A percentile compares a stretch with the other conserved stretches of the same genome.
phyloP scores from a whole-genome alignment of 805 yeast genomes.

The Myxozyma neotropica region DNA sequence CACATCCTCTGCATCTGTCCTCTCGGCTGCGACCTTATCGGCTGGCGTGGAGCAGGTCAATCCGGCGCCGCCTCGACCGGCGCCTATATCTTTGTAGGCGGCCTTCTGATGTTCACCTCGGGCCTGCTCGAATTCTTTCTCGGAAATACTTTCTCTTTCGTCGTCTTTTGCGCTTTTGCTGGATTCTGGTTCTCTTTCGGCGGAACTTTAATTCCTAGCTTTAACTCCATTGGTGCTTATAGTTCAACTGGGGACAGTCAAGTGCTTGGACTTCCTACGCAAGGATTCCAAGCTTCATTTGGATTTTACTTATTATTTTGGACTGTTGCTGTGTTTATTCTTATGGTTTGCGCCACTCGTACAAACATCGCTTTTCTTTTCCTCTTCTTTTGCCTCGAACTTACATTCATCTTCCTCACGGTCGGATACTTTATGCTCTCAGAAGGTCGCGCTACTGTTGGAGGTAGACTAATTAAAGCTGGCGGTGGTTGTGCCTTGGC shows the following conservation, averaged over 20 bases:
- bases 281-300: slow-evolving; percentile 25
- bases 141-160: slow-evolving; percentile 36
- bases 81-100: slow-evolving; percentile 30
- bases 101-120: slow-evolving; percentile 25
- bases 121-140: slow-evolving; percentile 34
- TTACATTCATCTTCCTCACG: slow-evolving; percentile 24
- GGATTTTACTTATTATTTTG: slow-evolving; percentile 31
- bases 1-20: slow-evolving; percentile 29
- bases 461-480: slow-evolving; percentile 18
- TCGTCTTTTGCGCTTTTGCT: slow-evolving; percentile 30
- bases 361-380: slow-evolving; percentile 30
- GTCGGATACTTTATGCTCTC: slow-evolving; percentile 23
- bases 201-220: slow-evolving; percentile 29
- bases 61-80: slow-evolving; percentile 34
- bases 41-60: slow-evolving; percentile 34
- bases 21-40: slow-evolving; percentile 33
- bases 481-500: slow-evolving; percentile 30
- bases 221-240: slow-evolving; percentile 33
- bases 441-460: slow-evolving; percentile 4
- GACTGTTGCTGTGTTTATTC: slow-evolving; percentile 23
- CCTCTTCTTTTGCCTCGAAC: slow-evolving; percentile 23
- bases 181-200: slow-evolving; percentile 34
- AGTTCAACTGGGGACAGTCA: slow-evolving; percentile 27
- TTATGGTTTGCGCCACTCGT: slow-evolving; percentile 29
- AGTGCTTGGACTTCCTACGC: slow-evolving; percentile 19